Base-by-base conservation (phyloP, 257 asterid species). In the Penstemon newberryi region DNA sequence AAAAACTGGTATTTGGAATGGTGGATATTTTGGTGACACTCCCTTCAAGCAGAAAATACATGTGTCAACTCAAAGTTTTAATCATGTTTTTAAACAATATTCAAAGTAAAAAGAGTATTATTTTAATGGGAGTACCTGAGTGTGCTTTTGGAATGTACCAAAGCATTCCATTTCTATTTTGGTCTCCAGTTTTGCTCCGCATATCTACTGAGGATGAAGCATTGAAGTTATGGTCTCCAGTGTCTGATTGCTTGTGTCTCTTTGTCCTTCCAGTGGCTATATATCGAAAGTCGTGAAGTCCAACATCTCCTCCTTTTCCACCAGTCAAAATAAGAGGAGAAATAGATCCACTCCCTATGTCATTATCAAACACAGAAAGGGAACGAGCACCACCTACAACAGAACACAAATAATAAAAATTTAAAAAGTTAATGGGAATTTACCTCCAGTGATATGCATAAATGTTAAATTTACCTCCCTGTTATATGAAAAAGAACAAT, bases 71-170 rank as follows among this genome's bases (percentile, higher is more conserved):
- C 12, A 56, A 49, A 13, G 64, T 66, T 75, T 25, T 19, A n/a
- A 49, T 51, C 47, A 46, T 47, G 55, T 37, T 18, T 25, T 25
- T 41, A 38, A 65, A 68, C 70, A 66, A 60, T 57, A 56, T 70
- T 44, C 54, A 59, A 7, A 18, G 39, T 65, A 41, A 73, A 50
- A 49, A 49, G 0, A 10, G 4, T 49, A 25, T 63, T 25, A 6
- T 63, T 10, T 19, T 9, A 19, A 25, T 15, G 18, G 33, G 2
- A 60, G 63, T 85, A 90, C 99, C 99, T 75, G 97, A 78, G 84
- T 94, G 99, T 78, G 99, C 99, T 82, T 91, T 94, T 38, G 97
- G 99, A 70, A 94, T 94, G 78, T 94, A 94, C 99, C 99, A 94
- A 55, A 94, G 96, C 99, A 94, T 94, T 69, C 99, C 99, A 63